A percentile compares a stretch with the other conserved stretches of the same genome.
phyloP scores from a whole-genome alignment of 495 filamentous ascomycete species.

The Penicilliopsis zonata region DNA sequence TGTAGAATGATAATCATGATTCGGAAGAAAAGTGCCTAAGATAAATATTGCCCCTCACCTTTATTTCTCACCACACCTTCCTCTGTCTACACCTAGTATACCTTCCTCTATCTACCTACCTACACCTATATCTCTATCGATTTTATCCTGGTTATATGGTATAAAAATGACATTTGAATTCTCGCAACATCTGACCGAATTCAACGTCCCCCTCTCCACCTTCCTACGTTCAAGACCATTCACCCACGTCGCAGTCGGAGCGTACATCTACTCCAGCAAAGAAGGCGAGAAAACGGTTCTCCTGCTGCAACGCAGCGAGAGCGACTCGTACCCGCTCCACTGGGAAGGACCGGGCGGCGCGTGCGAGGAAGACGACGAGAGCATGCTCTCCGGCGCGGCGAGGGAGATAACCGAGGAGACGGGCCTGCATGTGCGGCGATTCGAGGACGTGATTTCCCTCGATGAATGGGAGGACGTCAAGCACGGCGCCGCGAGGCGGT shows the following conservation, averaged over 20 bases:
- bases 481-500: slow-evolving; percentile 6
- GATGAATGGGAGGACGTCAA: slow-evolving; percentile 17
- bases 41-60: no score
- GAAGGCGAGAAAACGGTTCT: slow-evolving; percentile 26
- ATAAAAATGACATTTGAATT: background rate
- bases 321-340: slow-evolving; percentile 28
- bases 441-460: slow-evolving; percentile 30
- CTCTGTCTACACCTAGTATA: background rate
- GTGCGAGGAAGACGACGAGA: slow-evolving; percentile 32
- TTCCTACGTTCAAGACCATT: slow-evolving; percentile 22
- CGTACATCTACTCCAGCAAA: slow-evolving; percentile 33
- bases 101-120: background rate
- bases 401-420: slow-evolving; percentile 50
- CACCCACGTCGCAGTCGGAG: slow-evolving; percentile 23
- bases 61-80: background rate
- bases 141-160: background rate
- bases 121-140: background rate
- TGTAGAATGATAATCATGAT: no score
- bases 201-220: slow-evolving; percentile 19
- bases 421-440: slow-evolving; percentile 33
- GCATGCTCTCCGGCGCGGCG: slow-evolving; percentile 39
- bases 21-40: no score
- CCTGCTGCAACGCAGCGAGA: slow-evolving; percentile 38
- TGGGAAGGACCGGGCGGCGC: slow-evolving; percentile 53
- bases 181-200: slow-evolving; percentile 19